phyloP scores from a whole-genome alignment of 2,329 filamentous ascomycete genomes.

The Sclerotinia minor region DNA sequence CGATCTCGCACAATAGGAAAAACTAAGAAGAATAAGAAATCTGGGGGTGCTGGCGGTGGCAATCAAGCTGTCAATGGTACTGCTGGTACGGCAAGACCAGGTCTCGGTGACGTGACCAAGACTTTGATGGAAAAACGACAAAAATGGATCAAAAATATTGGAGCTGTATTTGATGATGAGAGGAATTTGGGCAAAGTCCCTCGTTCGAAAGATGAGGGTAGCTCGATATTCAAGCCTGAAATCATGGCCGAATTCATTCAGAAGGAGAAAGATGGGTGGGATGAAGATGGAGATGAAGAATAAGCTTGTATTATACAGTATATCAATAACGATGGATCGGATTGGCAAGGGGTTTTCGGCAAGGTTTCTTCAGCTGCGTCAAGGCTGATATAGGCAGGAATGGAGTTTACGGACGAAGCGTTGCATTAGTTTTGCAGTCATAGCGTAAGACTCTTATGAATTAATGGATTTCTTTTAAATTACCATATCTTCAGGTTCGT shows the following conservation, averaged over 20 bases:
- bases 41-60: slow-evolving; percentile 72
- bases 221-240: slow-evolving; percentile 70
- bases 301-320: slow-evolving; percentile 25
- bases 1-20: slow-evolving; percentile 92
- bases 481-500: neutral
- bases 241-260: slow-evolving; percentile 75
- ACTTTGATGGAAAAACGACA: slow-evolving; percentile 88
- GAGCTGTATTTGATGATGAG: slow-evolving; percentile 85
- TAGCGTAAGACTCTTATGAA: slow-evolving; percentile 9
- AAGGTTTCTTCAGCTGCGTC: neutral
- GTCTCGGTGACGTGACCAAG: slow-evolving; percentile 87
- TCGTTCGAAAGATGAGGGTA: slow-evolving; percentile 59
- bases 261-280: slow-evolving; percentile 78
- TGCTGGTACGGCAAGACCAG: slow-evolving; percentile 64
- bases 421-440: slow-evolving; percentile 17
- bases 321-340: neutral
- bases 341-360: neutral
- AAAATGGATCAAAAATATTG: slow-evolving; percentile 89
- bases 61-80: slow-evolving; percentile 61
- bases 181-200: slow-evolving; percentile 57
- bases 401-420: neutral
- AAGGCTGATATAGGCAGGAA: neutral
- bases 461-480: neutral
- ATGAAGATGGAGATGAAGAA: slow-evolving; percentile 55
- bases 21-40: slow-evolving; percentile 84